These are phyloP conservation scores for Pogostemon cablin DNA, from an alignment of 257 asterid species.

Conservation along the genomic window DNA sequence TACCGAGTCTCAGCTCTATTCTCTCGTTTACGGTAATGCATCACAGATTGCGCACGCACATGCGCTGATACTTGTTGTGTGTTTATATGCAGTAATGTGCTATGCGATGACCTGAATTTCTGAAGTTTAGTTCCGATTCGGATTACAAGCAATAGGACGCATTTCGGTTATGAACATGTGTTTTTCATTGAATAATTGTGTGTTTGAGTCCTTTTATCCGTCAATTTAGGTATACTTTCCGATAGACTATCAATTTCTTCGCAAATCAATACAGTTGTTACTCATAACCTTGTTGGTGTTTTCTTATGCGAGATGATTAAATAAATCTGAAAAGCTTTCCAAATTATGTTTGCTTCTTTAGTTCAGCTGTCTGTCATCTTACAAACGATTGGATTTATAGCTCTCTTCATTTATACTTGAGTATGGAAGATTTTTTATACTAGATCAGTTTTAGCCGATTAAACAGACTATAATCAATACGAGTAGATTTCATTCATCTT, in stretches of 20 bases:
- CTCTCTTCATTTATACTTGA: background rate
- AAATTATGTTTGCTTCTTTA: too few species aligned
- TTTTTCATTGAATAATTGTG: background rate
- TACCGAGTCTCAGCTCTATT: constrained; percentile 64
- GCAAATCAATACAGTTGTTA: background rate
- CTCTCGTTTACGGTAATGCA: constrained; percentile 65
- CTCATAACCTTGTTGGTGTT: background rate
- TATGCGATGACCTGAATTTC: constrained; percentile 8
- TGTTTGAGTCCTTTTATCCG: constrained; percentile 13
- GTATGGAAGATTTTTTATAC: background rate
- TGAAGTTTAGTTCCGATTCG: constrained; percentile 18
- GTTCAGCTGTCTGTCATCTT: too few species aligned
- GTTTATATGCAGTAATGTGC: constrained; percentile 11
- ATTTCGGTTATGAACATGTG: too few species aligned
- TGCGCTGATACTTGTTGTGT: background rate
- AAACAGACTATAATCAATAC: background rate
- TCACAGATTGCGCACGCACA: constrained; percentile 14
- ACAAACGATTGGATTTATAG: background rate
- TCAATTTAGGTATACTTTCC: background rate
- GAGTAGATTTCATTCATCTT: background rate
- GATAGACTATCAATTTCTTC: constrained; percentile 16
- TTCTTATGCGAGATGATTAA: constrained; percentile 22
- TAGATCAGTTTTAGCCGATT: constrained; percentile 1
- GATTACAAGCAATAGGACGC: background rate
- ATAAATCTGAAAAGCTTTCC: background rate